Evolutionary conservation across 306 rosid species (phyloP), one percentile per base, ranked within the genome.

Genomic region (Begonia peltatifolia): DNA sequence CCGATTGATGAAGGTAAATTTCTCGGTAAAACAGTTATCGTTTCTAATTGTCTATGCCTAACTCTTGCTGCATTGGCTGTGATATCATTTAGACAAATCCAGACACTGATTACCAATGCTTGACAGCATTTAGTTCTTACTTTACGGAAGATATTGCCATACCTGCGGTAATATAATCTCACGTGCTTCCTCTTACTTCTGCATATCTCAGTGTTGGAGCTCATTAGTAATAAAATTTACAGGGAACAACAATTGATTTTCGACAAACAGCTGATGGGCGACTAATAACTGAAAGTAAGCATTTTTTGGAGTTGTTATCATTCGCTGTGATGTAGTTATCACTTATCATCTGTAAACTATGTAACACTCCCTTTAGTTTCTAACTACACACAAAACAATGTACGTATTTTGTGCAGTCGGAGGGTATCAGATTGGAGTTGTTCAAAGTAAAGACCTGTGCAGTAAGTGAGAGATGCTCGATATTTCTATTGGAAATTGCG

Each of bases 201-300:
- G 38, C 38, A 30, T 30, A 30, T 30, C 8, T 30, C 38, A 30
- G 38, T 30, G 38, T 30, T 30, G 8, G 38, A 30, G 38, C 38
- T 30, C 38, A 30, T 30, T 30, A 30, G 38, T 30, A 7, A 30
- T 30, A 30, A 20, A 30, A 30, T 30, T 12, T 61, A 54, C 82
- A 90, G 99, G 99, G 99, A 64, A 90, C 99, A 16, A 73, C 78
- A 54, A 86, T 90, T 47, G 75, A 86, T 73, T 86, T 90, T 57
- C 84, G 79, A 69, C 81, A 68, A 57, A 90, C 99, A 42, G 77
- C 83, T 59, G 88, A 90, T 53, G 95, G 99, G 13, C 79, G 74
- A 12, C 72, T 90, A 67, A 75, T 90, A 66, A 90, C 99, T 41
- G 88, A 80, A 83, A 81, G 99, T 90, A 66, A 83, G 95, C 74